phyloP scores from a whole-genome alignment of 225 moss, liverwort and hornwort genomes.

The Pseudoscleropodium purum region DNA sequence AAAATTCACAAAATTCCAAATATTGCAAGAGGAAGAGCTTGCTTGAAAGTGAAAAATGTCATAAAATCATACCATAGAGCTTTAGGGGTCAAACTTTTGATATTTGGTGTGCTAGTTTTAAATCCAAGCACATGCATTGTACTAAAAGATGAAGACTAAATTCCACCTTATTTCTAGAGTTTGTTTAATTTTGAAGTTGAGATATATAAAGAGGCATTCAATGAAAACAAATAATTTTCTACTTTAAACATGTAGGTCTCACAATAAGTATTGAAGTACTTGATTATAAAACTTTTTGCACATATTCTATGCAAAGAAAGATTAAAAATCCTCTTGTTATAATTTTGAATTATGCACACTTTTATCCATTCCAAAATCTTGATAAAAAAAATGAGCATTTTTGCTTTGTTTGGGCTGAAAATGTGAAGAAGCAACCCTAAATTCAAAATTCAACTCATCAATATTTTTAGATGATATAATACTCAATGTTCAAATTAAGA shows the following conservation, averaged over 20 bases:
- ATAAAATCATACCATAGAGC: background rate
- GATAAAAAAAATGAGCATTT: background rate
- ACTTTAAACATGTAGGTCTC: no score
- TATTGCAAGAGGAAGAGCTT: rapidly evolving
- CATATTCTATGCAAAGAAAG: no score
- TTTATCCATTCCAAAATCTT: background rate
- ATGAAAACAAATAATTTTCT: no score
- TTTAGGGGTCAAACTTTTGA: background rate
- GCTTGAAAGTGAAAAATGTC: background rate
- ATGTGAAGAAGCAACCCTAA: background rate
- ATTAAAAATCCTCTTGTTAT: no score
- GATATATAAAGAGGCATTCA: no score
- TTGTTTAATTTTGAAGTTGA: background rate
- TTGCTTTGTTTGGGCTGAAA: background rate
- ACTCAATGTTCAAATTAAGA: background rate
- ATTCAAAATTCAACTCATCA: background rate
- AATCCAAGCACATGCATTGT: background rate
- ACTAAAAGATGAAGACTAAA: background rate
- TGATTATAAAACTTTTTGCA: no score
- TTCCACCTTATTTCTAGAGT: background rate
- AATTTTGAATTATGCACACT: background rate
- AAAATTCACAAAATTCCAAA: background rate
- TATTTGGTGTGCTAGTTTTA: background rate
- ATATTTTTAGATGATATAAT: no score
- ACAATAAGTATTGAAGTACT: no score